A percentile compares a stretch with the other conserved stretches of the same genome.
Evolutionary conservation across 208 protist genomes (phyloP).

Genomic region (Balamuthia mandrillaris): DNA sequence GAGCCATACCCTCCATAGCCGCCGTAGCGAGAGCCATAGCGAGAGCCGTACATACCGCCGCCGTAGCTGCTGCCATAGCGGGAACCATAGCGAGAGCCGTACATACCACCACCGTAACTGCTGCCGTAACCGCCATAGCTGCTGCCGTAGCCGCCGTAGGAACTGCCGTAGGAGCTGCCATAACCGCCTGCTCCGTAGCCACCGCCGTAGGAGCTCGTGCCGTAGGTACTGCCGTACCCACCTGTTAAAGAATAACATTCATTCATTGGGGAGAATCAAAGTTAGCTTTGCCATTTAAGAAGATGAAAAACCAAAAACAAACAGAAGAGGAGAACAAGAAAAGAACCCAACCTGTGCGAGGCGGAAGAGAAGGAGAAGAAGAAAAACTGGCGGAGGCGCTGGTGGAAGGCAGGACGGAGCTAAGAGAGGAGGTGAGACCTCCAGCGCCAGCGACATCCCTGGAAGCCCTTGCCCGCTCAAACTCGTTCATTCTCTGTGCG

Average conservation of each 20-base stretch:
- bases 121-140: not conserved
- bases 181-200: not conserved
- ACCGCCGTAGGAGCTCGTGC: not conserved
- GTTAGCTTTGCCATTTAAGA: not conserved
- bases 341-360: not conserved
- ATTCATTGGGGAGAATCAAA: not conserved
- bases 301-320: not conserved
- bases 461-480: not conserved
- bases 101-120: not conserved
- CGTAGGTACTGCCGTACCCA: not conserved
- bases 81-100: not conserved
- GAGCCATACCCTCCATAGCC: not conserved
- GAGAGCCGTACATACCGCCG: not conserved
- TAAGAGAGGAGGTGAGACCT: not conserved
- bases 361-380: not conserved
- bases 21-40: conserved; percentile 31
- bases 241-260: not conserved
- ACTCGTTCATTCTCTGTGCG: conserved; percentile 34
- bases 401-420: not conserved
- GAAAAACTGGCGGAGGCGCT: not conserved
- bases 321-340: not conserved
- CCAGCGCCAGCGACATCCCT: not conserved
- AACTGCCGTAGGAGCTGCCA: not conserved
- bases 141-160: not conserved
- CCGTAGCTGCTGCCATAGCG: not conserved